phyloP scores from a whole-genome alignment of 2,329 filamentous ascomycete species.

The Chrysosporium queenslandicum region DNA sequence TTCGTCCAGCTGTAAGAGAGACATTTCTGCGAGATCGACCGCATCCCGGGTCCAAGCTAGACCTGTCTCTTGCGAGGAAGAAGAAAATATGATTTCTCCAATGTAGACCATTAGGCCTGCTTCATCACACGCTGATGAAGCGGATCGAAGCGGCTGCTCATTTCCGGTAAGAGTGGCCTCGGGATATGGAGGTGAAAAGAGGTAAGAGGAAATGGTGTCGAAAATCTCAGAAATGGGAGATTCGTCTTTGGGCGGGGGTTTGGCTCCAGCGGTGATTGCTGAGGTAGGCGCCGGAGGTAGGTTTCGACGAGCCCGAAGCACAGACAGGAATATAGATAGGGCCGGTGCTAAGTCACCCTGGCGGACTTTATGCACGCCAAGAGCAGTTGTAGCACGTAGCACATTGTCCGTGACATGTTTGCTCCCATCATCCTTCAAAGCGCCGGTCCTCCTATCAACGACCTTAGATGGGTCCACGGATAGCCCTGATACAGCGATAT shows the following conservation, averaged over 20 bases:
- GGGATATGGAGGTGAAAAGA: slow-evolving; percentile 56
- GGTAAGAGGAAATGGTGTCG: slow-evolving; percentile 33
- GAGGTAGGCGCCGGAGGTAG: slow-evolving; percentile 38
- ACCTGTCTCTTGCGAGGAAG: slow-evolving; percentile 56
- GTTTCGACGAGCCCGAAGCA: slow-evolving; percentile 64
- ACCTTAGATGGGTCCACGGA: slow-evolving; percentile 37
- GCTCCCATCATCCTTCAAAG: slow-evolving; percentile 51
- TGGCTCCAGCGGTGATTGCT: slow-evolving; percentile 19
- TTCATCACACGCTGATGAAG: slow-evolving; percentile 66
- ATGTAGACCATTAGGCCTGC: slow-evolving; percentile 81
- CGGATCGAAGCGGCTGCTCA: slow-evolving; percentile 52
- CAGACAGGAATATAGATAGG: slow-evolving; percentile 73
- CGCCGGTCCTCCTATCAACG: slow-evolving; percentile 53
- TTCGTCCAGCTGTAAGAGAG: slow-evolving; percentile 33
- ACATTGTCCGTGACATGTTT: slow-evolving; percentile 59
- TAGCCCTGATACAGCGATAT: slow-evolving; percentile 56
- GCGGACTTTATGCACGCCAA: slow-evolving; percentile 68
- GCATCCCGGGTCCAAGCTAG: slow-evolving; percentile 84
- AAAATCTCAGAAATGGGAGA: slow-evolving; percentile 28
- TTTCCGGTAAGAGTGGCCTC: slow-evolving; percentile 60
- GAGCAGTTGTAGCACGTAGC: slow-evolving; percentile 61
- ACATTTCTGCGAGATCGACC: slow-evolving; percentile 67
- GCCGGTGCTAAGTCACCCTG: slow-evolving; percentile 57
- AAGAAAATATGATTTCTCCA: slow-evolving; percentile 80
- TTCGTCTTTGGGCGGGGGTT: slow-evolving; percentile 12